Evolutionary conservation across 768 basidiomycete species (phyloP), one percentile per base, ranked within the genome.

Genomic region (Kwoniella dejecticola): DNA sequence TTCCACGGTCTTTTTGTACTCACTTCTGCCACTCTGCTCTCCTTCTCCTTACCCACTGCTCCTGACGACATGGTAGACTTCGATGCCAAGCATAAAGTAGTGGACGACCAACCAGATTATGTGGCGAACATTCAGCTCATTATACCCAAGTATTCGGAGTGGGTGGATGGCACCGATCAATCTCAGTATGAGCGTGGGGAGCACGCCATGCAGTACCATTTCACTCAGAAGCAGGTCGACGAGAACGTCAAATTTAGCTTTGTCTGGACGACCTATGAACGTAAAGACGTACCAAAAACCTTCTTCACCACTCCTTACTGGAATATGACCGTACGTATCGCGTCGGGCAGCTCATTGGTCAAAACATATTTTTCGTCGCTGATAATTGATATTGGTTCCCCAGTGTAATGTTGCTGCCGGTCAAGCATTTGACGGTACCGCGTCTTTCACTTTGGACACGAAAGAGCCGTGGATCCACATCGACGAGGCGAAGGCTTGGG

Each of bases 141-240:
- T n/a, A 48, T 48, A 10, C 46, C 46, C 2, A 48, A 48, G 17
- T 29, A 48, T 27, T 48, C 46, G 24, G 46, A 48, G 13, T 48
- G 46, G 46, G 24, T 48, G 11, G 17, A 48, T 26, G n/a, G 46
- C n/a, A 23, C n/a, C 11, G 21, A 24, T 6, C 46, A 48, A 27
- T 11, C 11, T 0, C 24, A 48, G 24, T 48, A 48, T 26, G n/a
- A 48, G 21, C 19, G 46, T 13, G 46, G 46, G 10, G 46, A 48
- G n/a, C 15, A 24, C 17, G 3, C 8, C 4, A 27, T 48, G 6
- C 15, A 2, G 23, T 48, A 48, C 46, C 15, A 13, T 4, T 48
- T 48, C 3, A 48, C 46, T 24, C 46, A 48, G 26, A 29, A 48
- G n/a, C 24, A 48, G 2, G 13, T 48, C 10, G 23, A 48, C 13